phyloP scores from a whole-genome alignment of 106 monocot genomes.

The Acanthochlamys bracteata region DNA sequence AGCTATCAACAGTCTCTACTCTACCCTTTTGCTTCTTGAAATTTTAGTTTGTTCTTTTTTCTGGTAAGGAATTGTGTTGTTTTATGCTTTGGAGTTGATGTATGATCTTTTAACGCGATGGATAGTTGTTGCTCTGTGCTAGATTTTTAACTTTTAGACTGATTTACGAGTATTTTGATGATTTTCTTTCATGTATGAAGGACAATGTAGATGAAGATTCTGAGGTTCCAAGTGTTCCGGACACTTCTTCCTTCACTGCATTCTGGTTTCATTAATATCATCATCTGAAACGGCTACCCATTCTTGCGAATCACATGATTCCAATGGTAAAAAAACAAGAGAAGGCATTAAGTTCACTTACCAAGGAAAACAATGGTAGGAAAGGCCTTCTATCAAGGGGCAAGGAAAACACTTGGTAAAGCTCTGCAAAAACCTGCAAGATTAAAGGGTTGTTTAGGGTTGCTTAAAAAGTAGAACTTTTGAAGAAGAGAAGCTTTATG shows the following conservation, averaged over 20 bases:
- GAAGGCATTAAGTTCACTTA: constrained; percentile 33
- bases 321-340: constrained; percentile 22
- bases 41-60: background rate
- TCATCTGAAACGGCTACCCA: constrained; percentile 42
- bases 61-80: background rate
- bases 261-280: constrained; percentile 67
- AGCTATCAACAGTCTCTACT: constrained; percentile 6
- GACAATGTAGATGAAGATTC: constrained; percentile 26
- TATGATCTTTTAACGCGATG: background rate
- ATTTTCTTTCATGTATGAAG: background rate
- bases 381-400: constrained; percentile 61
- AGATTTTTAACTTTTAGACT: background rate
- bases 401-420: constrained; percentile 70
- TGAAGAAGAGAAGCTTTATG: no score
- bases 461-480: no score
- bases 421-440: constrained; percentile 52
- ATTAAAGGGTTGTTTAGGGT: no score
- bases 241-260: constrained; percentile 92
- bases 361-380: constrained; percentile 36
- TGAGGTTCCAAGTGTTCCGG: constrained; percentile 51
- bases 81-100: background rate
- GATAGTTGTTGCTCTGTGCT: background rate
- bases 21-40: constrained; percentile 1
- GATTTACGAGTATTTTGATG: background rate
- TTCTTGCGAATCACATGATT: constrained; percentile 24